These are phyloP conservation scores for Sungouiella blattae DNA, from an alignment of 805 yeast species.

Conservation along the genomic window DNA sequence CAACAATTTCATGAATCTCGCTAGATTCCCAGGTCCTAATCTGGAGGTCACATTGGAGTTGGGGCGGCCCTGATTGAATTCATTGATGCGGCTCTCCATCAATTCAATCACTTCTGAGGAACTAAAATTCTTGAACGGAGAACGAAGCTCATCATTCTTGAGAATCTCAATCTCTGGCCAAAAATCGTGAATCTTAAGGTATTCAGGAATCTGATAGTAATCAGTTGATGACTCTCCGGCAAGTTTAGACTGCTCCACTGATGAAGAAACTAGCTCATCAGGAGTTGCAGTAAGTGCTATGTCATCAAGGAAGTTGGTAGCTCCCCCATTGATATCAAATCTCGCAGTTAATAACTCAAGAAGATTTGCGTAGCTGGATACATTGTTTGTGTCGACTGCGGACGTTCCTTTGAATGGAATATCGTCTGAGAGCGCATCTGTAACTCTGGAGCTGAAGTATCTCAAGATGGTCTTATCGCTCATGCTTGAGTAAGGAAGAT, in stretches of 20 bases:
- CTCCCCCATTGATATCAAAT: constrained; percentile 1
- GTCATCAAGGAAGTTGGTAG: neutral
- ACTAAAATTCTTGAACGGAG: constrained; percentile 7
- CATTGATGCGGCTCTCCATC: constrained; percentile 10
- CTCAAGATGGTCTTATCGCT: neutral
- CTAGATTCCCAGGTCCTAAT: constrained; percentile 7
- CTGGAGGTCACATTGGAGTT: constrained; percentile 4
- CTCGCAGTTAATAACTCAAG: constrained; percentile 1
- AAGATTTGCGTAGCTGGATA: neutral
- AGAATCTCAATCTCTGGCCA: constrained; percentile 11
- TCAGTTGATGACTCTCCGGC: too few relatives aligned
- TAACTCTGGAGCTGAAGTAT: neutral
- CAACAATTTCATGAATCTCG: constrained; percentile 10
- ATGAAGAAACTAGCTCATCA: neutral
- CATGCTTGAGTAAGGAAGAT: neutral
- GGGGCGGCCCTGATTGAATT: constrained; percentile 6
- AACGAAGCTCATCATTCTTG: constrained; percentile 11
- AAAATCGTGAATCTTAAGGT: constrained; percentile 18
- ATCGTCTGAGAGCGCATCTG: neutral
- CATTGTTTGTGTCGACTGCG: neutral
- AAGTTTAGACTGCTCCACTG: neutral
- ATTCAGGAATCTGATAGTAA: constrained; percentile 20
- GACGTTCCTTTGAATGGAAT: neutral
- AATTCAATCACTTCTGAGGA: constrained; percentile 6
- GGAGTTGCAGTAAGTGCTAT: too few relatives aligned